These are phyloP conservation scores for Orychophragmus violaceus DNA, from an alignment of 345 rosid genomes.

Conservation along the genomic window DNA sequence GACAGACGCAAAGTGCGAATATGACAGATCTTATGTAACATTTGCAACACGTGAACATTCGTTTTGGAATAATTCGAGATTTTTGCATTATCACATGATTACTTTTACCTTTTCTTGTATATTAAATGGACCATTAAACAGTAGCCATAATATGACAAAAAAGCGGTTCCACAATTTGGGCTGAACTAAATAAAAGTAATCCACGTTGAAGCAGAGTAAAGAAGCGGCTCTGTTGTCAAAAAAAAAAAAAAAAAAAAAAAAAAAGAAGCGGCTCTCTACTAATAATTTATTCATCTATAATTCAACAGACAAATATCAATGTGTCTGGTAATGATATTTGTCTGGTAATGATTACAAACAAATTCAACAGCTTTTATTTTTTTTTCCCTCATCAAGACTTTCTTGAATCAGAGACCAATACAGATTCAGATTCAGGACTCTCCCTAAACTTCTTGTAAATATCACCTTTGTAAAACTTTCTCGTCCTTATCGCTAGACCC, in stretches of 20 bases:
- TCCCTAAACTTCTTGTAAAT: constrained; percentile 77
- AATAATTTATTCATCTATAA: constrained; percentile 7
- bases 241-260: too few relatives aligned
- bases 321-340: not conserved
- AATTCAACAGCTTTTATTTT: not conserved
- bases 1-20: not conserved
- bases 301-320: not conserved
- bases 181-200: not conserved
- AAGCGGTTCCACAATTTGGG: not conserved
- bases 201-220: not conserved
- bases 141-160: not conserved
- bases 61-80: constrained; percentile 7
- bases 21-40: constrained; percentile 5
- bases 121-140: not conserved
- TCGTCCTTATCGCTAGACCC: constrained; percentile 59
- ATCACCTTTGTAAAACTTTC: constrained; percentile 70
- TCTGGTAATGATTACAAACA: not conserved
- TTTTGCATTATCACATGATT: constrained; percentile 17
- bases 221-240: not conserved
- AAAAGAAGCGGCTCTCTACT: not conserved
- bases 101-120: not conserved
- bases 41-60: constrained; percentile 12
- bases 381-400: constrained; percentile 8
- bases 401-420: not conserved
- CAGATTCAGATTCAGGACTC: constrained; percentile 19